Conservation (phyloP, 345 rosid genomes). For the Carallia pectinifolia region DNA sequence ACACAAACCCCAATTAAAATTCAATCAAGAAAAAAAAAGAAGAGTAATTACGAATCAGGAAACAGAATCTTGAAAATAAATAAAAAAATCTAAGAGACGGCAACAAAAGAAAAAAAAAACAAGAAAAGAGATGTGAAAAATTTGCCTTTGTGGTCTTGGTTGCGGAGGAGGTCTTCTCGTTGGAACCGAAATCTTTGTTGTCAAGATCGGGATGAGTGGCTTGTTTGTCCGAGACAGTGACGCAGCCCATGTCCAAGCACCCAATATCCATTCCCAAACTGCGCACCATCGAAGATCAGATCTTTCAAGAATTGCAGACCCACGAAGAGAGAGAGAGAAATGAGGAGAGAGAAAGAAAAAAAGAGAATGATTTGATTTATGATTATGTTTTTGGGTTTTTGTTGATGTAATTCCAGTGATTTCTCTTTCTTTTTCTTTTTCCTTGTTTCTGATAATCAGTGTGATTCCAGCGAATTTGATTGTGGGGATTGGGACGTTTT, state of each 20-base stretch:
- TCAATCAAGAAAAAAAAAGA: neutral
- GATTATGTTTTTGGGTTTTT: no score
- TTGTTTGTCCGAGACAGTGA: constrained; percentile 38
- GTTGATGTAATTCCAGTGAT: no score
- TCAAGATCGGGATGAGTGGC: constrained; percentile 22
- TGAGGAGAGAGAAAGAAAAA: no score
- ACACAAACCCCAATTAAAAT: neutral
- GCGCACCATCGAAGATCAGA: constrained; percentile 3
- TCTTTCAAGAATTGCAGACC: neutral
- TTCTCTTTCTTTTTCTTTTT: no score
- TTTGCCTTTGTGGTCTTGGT: constrained; percentile 55
- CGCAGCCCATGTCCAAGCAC: constrained; percentile 66
- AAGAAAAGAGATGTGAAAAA: no score
- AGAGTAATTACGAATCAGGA: neutral
- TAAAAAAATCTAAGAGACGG: neutral
- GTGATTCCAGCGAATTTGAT: no score
- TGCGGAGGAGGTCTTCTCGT: constrained; percentile 24
- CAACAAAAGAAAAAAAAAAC: neutral
- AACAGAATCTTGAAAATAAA: neutral
- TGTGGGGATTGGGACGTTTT: no score
- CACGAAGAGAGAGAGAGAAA: no score
- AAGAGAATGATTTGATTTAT: no score
- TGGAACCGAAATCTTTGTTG: constrained; percentile 29
- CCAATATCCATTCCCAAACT: constrained; percentile 58
- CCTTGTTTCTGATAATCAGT: no score